These are phyloP conservation scores for Chlamydomonas schloesseri DNA, from an alignment of 139 green algal genomes.

Conservation along the genomic window DNA sequence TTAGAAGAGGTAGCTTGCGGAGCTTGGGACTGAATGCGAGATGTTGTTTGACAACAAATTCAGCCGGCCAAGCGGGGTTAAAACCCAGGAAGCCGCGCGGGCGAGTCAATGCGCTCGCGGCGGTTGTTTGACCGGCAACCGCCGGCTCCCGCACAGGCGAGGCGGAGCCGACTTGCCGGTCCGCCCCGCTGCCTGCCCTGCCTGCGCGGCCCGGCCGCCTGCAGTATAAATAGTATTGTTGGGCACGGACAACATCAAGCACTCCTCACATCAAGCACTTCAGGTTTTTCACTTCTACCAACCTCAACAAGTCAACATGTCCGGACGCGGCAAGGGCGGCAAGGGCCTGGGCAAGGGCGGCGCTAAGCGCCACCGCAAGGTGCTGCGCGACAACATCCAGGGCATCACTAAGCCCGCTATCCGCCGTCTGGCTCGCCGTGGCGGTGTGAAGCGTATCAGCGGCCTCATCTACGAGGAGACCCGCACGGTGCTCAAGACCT, in stretches of 20 bases:
- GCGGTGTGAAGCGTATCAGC: constrained; percentile 90
- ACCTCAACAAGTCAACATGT: constrained; percentile 71
- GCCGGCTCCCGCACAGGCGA: too few species aligned
- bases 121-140: constrained; percentile 70
- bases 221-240: too few species aligned
- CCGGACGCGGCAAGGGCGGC: constrained; percentile 89
- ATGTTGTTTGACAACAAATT: too few species aligned
- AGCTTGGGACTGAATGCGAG: too few species aligned
- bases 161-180: too few species aligned
- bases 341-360: constrained; percentile 93
- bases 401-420: constrained; percentile 96
- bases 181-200: too few species aligned
- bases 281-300: too few species aligned
- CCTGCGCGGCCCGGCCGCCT: too few species aligned
- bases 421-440: constrained; percentile 82
- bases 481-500: constrained; percentile 91
- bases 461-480: constrained; percentile 94
- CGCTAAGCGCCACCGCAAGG: constrained; percentile 94
- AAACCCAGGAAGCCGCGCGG: constrained; percentile 74
- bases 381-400: constrained; percentile 94
- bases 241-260: too few species aligned
- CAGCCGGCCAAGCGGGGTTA: too few species aligned
- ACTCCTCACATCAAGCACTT: too few species aligned
- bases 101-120: constrained; percentile 88
- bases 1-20: too few species aligned